A percentile compares a stretch with the other conserved stretches of the same genome.
These are phyloP conservation scores for Magnaporthales sp. DNA, from an alignment of 2,329 filamentous ascomycete genomes.

Conservation along the genomic window DNA sequence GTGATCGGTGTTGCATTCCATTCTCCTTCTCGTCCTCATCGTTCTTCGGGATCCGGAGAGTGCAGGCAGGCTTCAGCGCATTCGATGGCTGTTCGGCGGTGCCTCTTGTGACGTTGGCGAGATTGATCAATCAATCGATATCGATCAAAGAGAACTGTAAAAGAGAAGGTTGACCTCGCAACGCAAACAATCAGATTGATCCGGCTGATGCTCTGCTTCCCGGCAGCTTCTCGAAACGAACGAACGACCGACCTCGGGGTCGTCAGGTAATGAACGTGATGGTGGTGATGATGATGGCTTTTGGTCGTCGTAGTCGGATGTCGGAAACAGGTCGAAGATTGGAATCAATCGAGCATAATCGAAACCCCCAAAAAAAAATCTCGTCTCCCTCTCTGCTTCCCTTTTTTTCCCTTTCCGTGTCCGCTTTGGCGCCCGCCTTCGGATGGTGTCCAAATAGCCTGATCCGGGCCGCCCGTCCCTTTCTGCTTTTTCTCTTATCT, in stretches of 20 bases:
- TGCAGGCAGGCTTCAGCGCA: not conserved
- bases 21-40: conserved; percentile 8
- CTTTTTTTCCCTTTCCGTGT: not conserved
- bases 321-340: not conserved
- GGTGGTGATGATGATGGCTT: not conserved
- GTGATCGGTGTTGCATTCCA: conserved; percentile 14
- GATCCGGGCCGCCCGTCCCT: not conserved
- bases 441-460: not conserved
- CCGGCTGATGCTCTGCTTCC: conserved; percentile 1
- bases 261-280: not conserved
- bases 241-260: not conserved
- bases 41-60: not conserved
- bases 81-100: not conserved
- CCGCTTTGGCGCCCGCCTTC: not conserved
- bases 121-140: not conserved
- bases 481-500: not conserved
- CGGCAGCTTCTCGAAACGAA: not conserved
- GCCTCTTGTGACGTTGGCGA: not conserved
- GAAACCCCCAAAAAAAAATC: not conserved
- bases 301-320: conserved; percentile 8
- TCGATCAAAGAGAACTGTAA: not conserved
- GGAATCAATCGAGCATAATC: not conserved
- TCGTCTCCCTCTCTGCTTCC: not conserved
- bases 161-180: not conserved
- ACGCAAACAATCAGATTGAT: not conserved